phyloP scores from a whole-genome alignment of 2,329 filamentous ascomycete genomes.

The Tetracladium maxilliforme region DNA sequence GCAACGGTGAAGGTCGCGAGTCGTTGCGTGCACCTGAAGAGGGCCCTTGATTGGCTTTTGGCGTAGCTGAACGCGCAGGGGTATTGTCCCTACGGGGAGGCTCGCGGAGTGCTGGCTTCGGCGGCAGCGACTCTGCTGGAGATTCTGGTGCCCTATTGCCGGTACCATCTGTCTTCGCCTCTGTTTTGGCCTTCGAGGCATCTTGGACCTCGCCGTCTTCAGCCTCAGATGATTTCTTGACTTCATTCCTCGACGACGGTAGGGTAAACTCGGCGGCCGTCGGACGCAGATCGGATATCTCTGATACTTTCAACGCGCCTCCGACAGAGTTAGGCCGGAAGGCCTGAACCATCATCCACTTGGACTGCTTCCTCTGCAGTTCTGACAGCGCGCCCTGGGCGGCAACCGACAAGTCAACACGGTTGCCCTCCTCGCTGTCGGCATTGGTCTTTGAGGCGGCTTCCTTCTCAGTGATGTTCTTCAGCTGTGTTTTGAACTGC shows the following conservation, averaged over 20 bases:
- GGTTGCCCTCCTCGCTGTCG: constrained; percentile 38
- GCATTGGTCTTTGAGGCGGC: constrained; percentile 28
- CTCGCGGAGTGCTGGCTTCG: constrained; percentile 12
- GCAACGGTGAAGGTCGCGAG: constrained; percentile 13
- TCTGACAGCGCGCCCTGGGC: constrained; percentile 59
- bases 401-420: constrained; percentile 62
- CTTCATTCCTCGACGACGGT: background rate
- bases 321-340: constrained; percentile 24
- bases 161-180: constrained; percentile 6
- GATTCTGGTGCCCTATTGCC: constrained; percentile 8
- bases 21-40: constrained; percentile 13
- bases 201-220: constrained; percentile 66
- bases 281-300: constrained; percentile 34
- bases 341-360: constrained; percentile 62
- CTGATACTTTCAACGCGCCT: constrained; percentile 11
- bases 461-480: constrained; percentile 50
- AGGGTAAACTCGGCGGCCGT: constrained; percentile 45
- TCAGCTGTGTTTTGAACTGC: constrained; percentile 47
- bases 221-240: constrained; percentile 24
- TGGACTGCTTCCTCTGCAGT: constrained; percentile 48
- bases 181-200: constrained; percentile 21
- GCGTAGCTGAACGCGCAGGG: constrained; percentile 4
- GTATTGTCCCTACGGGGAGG: background rate
- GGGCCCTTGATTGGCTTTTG: constrained; percentile 7
- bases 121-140: too few relatives aligned